Evolutionary conservation across 805 yeast species (phyloP), one percentile per base, ranked within the genome.

Genomic region (Candida dajiaensis): DNA sequence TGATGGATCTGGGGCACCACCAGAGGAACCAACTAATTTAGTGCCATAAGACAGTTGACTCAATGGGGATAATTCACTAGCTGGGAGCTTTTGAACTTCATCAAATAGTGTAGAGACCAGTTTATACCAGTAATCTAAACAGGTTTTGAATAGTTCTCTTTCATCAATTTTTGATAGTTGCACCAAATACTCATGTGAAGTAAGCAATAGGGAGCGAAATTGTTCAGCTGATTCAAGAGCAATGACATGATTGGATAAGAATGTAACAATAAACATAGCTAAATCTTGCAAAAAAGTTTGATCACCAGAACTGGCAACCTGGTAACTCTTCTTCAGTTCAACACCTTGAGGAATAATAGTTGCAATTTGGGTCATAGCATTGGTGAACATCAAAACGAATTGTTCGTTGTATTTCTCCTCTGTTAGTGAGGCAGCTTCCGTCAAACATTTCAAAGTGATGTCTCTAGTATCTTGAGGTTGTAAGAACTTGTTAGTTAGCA

Each of bases 281-380:
- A 94, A 77, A 71, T 94, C 97, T 68, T 94, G 97, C 56, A 94
- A 77, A 61, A 90, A 90, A 35, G 94, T 90, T 72, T 94, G 98
- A 62, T 92, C 97, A 40, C 78, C 72, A 19, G 95, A 78, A 61
- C 76, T 78, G 7, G 96, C 96, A 54, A 74, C 72, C 43, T 77
- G 74, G 67, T 94, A 94, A 23, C 86, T 79, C 43, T 73, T 73
- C 56, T 77, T 80, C 57, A 94, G 73, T 59, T 90, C 87, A 5
- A 89, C 76, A 33, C 76, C 71, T 19, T 81, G 73, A 3, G 97
- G 96, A 10, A 94, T 75, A 38, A 89, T 80, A 38, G 67, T 66
- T 41, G 73, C 65, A 50, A 94, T 76, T 55, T 81, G 81, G 49
- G 83, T 83, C 75, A 92, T 76, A 3, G 96, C 69, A 42, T 78